A percentile compares a stretch with the other conserved stretches of the same genome.
Evolutionary conservation across 2,329 filamentous ascomycete species (phyloP).

Genomic region (Aspergillus luchuensis): DNA sequence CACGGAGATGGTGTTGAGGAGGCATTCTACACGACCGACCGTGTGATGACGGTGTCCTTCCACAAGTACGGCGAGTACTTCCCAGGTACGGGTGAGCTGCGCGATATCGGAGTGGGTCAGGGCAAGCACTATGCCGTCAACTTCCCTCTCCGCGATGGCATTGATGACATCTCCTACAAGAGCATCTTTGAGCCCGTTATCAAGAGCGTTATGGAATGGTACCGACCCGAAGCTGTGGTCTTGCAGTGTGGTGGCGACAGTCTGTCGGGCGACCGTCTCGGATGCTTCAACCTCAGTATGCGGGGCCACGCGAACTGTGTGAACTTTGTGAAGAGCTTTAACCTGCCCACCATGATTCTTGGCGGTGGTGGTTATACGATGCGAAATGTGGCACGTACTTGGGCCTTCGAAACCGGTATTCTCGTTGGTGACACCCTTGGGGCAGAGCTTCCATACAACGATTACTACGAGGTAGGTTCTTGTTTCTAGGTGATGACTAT

Average conservation of each 20-base stretch:
- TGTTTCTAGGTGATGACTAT: neutral
- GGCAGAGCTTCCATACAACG: slow-evolving; percentile 86
- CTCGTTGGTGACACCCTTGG: slow-evolving; percentile 82
- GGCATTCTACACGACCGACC: slow-evolving; percentile 70
- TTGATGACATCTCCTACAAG: slow-evolving; percentile 68
- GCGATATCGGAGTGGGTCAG: slow-evolving; percentile 67
- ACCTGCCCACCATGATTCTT: slow-evolving; percentile 65
- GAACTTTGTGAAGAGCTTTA: slow-evolving; percentile 68
- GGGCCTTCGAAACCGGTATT: slow-evolving; percentile 71
- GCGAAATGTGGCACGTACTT: slow-evolving; percentile 64
- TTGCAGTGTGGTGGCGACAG: slow-evolving; percentile 70
- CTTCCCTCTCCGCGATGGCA: slow-evolving; percentile 69
- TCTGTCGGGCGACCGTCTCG: slow-evolving; percentile 66
- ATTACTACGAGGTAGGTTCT: slow-evolving; percentile 74
- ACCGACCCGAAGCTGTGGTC: slow-evolving; percentile 67
- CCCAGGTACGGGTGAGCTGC: slow-evolving; percentile 68
- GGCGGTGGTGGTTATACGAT: slow-evolving; percentile 72
- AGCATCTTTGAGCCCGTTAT: slow-evolving; percentile 70
- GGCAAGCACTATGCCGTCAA: slow-evolving; percentile 71
- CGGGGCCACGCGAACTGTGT: slow-evolving; percentile 70
- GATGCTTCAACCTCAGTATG: slow-evolving; percentile 72
- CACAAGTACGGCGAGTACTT: slow-evolving; percentile 76
- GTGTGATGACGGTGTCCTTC: slow-evolving; percentile 72
- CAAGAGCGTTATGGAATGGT: slow-evolving; percentile 69
- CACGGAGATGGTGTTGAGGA: slow-evolving; percentile 71